These are phyloP conservation scores for Tetrapisispora fleetii DNA, from an alignment of 805 yeast species.

Conservation along the genomic window DNA sequence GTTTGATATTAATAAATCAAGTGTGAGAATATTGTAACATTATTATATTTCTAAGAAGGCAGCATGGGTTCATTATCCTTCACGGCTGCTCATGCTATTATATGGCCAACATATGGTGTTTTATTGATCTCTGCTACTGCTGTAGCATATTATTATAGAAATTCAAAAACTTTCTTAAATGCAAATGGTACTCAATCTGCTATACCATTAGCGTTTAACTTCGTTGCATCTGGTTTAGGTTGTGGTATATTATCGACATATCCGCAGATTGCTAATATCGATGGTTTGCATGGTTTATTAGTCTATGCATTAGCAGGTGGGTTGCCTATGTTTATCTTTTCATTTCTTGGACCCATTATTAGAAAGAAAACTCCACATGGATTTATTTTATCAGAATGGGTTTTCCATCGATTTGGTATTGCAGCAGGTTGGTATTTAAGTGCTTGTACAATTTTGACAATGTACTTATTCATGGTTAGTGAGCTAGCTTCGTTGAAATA, in stretches of 20 bases:
- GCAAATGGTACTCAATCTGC: conserved; percentile 77
- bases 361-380: conserved; percentile 78
- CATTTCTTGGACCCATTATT: conserved; percentile 71
- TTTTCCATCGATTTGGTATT: conserved; percentile 68
- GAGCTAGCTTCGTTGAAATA: conserved; percentile 74
- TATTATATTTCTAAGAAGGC: neutral
- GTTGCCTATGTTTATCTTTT: conserved; percentile 76
- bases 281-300: conserved; percentile 80
- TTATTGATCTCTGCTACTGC: conserved; percentile 44
- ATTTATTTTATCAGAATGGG: conserved; percentile 90
- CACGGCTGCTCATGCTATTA: conserved; percentile 53
- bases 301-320: conserved; percentile 76
- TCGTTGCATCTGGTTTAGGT: conserved; percentile 90
- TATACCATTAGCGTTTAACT: conserved; percentile 74
- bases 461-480: conserved; percentile 78
- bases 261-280: conserved; percentile 73
- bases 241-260: conserved; percentile 82
- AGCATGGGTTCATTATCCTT: conserved; percentile 36
- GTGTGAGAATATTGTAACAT: no score
- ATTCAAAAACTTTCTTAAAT: conserved; percentile 50
- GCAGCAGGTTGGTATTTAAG: conserved; percentile 67
- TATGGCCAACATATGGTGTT: conserved; percentile 49
- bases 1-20: no score
- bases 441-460: conserved; percentile 71
- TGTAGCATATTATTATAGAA: conserved; percentile 50